Conservation (phyloP, 2,329 filamentous ascomycete species). For the Colletotrichum eremochloae region DNA sequence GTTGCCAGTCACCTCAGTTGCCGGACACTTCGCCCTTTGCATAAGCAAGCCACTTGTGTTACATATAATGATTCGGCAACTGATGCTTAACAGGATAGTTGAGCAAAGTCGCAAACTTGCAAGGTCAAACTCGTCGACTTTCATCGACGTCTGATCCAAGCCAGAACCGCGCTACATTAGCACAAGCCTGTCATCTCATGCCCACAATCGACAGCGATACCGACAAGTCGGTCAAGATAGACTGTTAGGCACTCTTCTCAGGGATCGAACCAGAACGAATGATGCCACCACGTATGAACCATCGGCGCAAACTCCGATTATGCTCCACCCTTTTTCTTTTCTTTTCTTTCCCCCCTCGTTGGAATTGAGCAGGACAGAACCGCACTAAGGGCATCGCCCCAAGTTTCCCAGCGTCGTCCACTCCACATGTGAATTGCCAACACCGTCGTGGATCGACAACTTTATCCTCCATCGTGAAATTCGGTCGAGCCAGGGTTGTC, state of each 20-base stretch:
- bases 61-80: not conserved
- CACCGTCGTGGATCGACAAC: conserved; percentile 36
- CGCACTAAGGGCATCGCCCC: conserved; percentile 34
- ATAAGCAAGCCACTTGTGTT: not conserved
- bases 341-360: not conserved
- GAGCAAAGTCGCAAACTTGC: conserved; percentile 17
- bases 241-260: not conserved
- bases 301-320: conserved; percentile 34
- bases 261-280: conserved; percentile 15
- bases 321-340: not conserved
- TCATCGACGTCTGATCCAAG: conserved; percentile 35
- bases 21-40: not conserved
- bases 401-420: conserved; percentile 26
- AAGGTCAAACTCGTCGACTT: not conserved
- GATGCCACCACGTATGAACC: conserved; percentile 1
- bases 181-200: conserved; percentile 25
- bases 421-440: conserved; percentile 29
- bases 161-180: conserved; percentile 17
- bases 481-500: conserved; percentile 21
- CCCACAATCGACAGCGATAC: conserved; percentile 23
- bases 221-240: conserved; percentile 3
- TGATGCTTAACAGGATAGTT: conserved; percentile 4
- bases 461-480: conserved; percentile 26
- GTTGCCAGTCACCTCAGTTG: not conserved
- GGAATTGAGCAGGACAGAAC: conserved; percentile 21